Percentiles rank a stretch among this genome's conserved stretches.
These are phyloP conservation scores for Tetraselmis striata DNA, from an alignment of 139 green algal genomes.

Conservation along the genomic window DNA sequence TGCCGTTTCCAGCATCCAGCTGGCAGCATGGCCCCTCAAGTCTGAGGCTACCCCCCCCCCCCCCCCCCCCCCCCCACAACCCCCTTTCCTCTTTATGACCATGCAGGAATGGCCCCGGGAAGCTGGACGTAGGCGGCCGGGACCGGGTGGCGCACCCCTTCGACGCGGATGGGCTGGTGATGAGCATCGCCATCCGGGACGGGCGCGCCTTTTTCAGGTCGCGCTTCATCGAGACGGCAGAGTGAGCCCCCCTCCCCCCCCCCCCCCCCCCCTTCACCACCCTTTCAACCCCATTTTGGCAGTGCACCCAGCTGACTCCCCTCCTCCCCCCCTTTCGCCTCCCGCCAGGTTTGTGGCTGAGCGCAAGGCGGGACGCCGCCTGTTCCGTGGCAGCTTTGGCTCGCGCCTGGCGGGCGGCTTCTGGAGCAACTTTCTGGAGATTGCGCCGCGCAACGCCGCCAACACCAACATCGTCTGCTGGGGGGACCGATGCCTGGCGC, in stretches of 20 bases:
- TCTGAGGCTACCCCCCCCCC: no score
- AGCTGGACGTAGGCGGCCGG: neutral
- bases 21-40: no score
- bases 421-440: slow-evolving; percentile 21
- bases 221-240: slow-evolving; percentile 36
- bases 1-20: no score
- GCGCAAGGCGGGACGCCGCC: slow-evolving; percentile 6
- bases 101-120: slow-evolving; percentile 24
- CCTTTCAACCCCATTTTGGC: neutral
- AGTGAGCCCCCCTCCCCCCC: slow-evolving; percentile 38
- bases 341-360: slow-evolving; percentile 23
- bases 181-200: slow-evolving; percentile 25
- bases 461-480: slow-evolving; percentile 39
- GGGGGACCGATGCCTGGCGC: slow-evolving; percentile 28
- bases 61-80: no score
- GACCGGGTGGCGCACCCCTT: slow-evolving; percentile 32
- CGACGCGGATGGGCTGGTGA: slow-evolving; percentile 46
- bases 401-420: slow-evolving; percentile 7
- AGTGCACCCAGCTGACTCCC: no score
- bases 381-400: slow-evolving; percentile 50
- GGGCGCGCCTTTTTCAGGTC: slow-evolving; percentile 37
- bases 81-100: no score
- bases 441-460: slow-evolving; percentile 31
- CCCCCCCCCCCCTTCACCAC: no score
- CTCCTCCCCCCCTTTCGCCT: no score